Evolutionary conservation across 2,329 filamentous ascomycete species (phyloP), one percentile per base, ranked within the genome.

Genomic region (Pseudogymnoascus sp.): DNA sequence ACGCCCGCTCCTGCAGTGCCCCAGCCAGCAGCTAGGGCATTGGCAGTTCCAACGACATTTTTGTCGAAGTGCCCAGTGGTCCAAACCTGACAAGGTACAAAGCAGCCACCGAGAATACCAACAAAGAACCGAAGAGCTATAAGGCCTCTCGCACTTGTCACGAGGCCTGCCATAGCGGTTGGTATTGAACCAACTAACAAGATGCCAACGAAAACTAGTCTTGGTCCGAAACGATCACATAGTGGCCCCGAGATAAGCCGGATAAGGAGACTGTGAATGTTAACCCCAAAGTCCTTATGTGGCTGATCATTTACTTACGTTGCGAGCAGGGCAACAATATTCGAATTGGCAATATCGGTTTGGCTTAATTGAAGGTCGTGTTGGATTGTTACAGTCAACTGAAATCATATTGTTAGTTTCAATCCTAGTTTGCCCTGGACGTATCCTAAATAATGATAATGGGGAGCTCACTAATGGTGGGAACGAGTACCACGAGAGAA

Each of bases 41-140:
- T 96, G 66, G 91, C 90, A 3, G 90, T 92, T 46, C 91, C 91
- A 26, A 96, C 88, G 17, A 96, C 82, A 71, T 91, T 93, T 78
- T 91, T 93, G 77, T 96, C 91, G 73, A 91, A 96, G 79, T 95
- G 96, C 0, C 87, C 90, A 0, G 91, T 96, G 13, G 88, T 90
- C 90, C 91, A 96, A 10, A 95, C 91, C 72, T 93, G 90, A 74
- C 91, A 95, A 11, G 89, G 89, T 0, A 92, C 89, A 69, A 92
- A 92, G 0, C 84, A 83, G 2, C 87, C 88, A 26, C 89, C 89
- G 0, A 92, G 82, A 42, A 92, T 87, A 64, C 88, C 88, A 67
- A 91, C 85, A 76, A 91, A 91, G 79, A 92, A 92, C 35, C 89
- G 84, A 59, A 88, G 82, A 23, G 83, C 76, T 67, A 90, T 87